Percentiles rank a stretch among this genome's conserved stretches.
Evolutionary conservation across 192 early-diverging fungal genomes (phyloP).

Genomic region (Dissophora ornata): DNA sequence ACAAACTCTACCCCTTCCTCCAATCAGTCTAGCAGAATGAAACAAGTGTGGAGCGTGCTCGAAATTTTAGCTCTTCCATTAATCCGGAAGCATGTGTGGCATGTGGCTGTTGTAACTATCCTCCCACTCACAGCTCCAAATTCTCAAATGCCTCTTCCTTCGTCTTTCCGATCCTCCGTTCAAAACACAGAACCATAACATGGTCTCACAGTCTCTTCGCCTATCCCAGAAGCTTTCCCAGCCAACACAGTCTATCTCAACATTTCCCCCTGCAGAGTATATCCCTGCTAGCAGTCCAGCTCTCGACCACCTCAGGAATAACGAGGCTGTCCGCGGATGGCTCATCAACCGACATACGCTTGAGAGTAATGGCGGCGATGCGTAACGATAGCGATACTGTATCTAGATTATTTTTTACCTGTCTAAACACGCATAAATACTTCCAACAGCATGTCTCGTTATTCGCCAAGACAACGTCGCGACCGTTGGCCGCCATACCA

Average conservation of each 20-base stretch:
- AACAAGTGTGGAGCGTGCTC: no score
- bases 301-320: not conserved
- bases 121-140: no score
- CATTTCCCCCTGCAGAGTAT: not conserved
- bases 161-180: not conserved
- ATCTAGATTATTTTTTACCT: no score
- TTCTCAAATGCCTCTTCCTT: no score
- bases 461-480: not conserved
- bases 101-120: no score
- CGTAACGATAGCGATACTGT: no score
- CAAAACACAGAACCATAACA: no score
- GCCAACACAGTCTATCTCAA: slow-evolving; percentile 6
- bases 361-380: slow-evolving; percentile 6
- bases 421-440: no score
- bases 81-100: no score
- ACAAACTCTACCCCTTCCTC: not conserved
- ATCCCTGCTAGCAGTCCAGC: not conserved
- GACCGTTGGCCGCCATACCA: slow-evolving; percentile 20
- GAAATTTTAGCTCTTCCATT: not conserved
- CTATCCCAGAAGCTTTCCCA: slow-evolving; percentile 5
- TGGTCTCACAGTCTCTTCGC: not conserved
- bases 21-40: no score
- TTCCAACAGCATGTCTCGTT: slow-evolving; percentile 21
- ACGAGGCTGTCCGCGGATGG: slow-evolving; percentile 23
- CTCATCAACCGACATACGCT: slow-evolving; percentile 19